Base-by-base conservation (phyloP, 2,329 filamentous ascomycete species). In the Microdochium trichocladiopsis region DNA sequence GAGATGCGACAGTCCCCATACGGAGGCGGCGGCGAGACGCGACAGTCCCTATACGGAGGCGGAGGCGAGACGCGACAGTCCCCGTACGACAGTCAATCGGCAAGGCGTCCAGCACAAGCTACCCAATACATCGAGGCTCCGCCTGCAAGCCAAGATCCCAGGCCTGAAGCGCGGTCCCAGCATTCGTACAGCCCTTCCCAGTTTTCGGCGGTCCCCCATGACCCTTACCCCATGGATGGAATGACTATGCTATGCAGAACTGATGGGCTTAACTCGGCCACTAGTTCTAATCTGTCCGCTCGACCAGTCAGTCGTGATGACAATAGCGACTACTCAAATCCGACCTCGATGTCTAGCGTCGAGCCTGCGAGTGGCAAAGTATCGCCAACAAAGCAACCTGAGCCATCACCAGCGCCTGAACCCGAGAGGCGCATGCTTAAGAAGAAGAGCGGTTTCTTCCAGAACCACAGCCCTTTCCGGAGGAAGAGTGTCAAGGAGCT, bases 221-320 rank as follows among this genome's bases (percentile, higher is more conserved):
- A 97, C 61, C 90, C 94, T 10, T 96, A 96, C 66, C 92, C 93
- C 0, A 83, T 87, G 68, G 93, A 97, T 65, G 93, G 92, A 4
- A 97, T 97, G 91, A 96, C 93, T 0, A 95, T 97, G 82, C 87
- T 96, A 56, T 97, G 93, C 69, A 84, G 91, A 54, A 85, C 88
- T 37, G 87, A 84, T 48, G 63, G 62, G 23, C 57, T 51, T 14
- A 25, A 25, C 25, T 50, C 52, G 3, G 55, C 53, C 28, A 3
- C 80, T 86, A 37, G 63, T 65, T 16, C 55, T 79, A 79, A 49
- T 86, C 83, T n/a, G 84, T 83, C 84, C 23, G 84, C 81, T 49
- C 81, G 91, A 47, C 90, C 91, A 48, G 87, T 87, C 14, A 96
- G 90, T 66, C 83, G 88, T 58, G 92, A 95, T 63, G 94, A 90